phyloP scores from a whole-genome alignment of 129 eudicot genomes.

The Logfia minima region DNA sequence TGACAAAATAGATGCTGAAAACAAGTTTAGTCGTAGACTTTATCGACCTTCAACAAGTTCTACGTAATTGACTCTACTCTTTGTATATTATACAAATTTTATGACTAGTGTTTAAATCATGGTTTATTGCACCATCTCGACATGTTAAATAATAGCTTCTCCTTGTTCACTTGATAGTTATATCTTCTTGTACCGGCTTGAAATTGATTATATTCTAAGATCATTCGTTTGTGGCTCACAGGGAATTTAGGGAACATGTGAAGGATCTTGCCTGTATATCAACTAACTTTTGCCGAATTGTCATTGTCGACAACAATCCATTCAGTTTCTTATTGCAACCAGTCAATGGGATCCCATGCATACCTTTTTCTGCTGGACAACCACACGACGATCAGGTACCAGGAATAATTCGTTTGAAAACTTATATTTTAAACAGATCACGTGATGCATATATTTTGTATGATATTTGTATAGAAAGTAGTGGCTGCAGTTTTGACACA shows the following conservation, averaged over 20 bases:
- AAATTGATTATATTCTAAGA: not conserved
- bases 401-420: not conserved
- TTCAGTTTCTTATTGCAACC: conserved; percentile 98
- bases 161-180: not conserved
- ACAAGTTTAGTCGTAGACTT: conserved; percentile 67
- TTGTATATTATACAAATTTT: not conserved
- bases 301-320: conserved; percentile 94
- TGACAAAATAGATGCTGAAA: conserved; percentile 80
- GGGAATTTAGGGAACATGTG: conserved; percentile 94
- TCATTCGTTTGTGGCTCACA: conserved; percentile 26
- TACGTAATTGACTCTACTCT: conserved; percentile 62
- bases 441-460: too few species aligned
- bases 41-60: conserved; percentile 93
- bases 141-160: conserved; percentile 19
- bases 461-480: too few species aligned
- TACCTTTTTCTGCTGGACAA: conserved; percentile 97
- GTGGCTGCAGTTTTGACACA: not conserved
- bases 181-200: not conserved
- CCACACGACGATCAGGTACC: conserved; percentile 90
- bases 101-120: not conserved
- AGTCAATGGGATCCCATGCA: conserved; percentile 91
- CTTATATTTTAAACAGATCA: not conserved
- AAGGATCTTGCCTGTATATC: conserved; percentile 87
- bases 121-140: conserved; percentile 6
- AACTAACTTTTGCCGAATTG: conserved; percentile 65